Conservation (phyloP, 164 flowering plant genomes). For the Amborella trichopoda region DNA sequence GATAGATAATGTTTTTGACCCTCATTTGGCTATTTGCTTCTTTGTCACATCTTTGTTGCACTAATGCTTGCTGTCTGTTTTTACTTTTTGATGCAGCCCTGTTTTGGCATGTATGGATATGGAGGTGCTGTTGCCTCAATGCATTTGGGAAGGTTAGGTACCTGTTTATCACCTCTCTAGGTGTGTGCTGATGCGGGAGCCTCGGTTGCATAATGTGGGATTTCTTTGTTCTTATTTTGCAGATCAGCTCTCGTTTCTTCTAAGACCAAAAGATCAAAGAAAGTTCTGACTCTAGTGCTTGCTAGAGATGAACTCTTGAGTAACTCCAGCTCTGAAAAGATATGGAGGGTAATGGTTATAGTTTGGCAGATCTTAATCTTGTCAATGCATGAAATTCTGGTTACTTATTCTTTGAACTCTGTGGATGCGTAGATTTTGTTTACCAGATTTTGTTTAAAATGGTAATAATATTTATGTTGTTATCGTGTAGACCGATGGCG, state of each 20-base stretch:
- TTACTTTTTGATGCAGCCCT: conserved; percentile 71
- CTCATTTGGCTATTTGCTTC: too few species aligned
- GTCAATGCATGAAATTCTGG: too few species aligned
- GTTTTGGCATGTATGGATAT: conserved; percentile 87
- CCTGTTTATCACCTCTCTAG: background rate
- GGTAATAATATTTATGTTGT: too few species aligned
- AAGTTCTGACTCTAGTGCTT: conserved; percentile 41
- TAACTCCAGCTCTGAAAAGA: conserved; percentile 21
- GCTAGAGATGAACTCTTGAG: conserved; percentile 48
- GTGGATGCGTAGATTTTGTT: too few species aligned
- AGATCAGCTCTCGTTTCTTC: conserved; percentile 63
- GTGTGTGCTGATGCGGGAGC: too few species aligned
- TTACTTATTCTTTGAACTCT: too few species aligned
- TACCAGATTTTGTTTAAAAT: too few species aligned
- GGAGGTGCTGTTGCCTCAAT: conserved; percentile 76
- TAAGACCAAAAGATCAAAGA: conserved; percentile 51
- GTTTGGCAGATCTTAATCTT: background rate
- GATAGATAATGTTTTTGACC: too few species aligned
- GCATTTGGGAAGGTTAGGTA: conserved; percentile 67
- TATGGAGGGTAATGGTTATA: conserved; percentile 47
- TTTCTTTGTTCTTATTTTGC: conserved; percentile 2
- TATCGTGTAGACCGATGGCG: conserved; percentile 48
- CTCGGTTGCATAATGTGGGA: too few species aligned
- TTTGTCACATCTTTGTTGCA: too few species aligned
- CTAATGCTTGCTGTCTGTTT: too few species aligned